Conservation (phyloP, 2,329 filamentous ascomycete genomes). For the Fusarium nygamai region DNA sequence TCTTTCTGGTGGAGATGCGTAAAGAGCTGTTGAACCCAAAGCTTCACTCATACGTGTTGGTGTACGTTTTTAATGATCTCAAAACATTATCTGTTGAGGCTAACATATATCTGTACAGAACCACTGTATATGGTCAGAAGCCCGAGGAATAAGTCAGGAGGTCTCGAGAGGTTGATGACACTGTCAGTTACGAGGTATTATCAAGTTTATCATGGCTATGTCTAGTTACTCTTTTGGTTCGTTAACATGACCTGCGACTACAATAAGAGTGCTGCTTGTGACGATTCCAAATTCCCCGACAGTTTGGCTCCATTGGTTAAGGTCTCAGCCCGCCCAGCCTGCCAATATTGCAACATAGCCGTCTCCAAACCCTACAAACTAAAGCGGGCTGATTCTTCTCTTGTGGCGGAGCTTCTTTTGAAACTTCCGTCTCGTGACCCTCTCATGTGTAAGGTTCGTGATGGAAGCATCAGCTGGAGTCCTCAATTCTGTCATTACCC, state of each 20-base stretch:
- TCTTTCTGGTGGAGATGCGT: slow-evolving; percentile 6
- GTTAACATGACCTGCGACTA: no score
- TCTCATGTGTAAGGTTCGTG: neutral
- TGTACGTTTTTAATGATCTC: neutral
- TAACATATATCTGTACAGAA: neutral
- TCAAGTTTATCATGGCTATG: no score
- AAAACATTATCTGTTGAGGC: rapidly evolving
- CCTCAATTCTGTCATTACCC: neutral
- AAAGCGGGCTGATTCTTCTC: neutral
- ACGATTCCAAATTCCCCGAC: rapidly evolving
- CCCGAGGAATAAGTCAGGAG: neutral
- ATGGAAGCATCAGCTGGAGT: neutral
- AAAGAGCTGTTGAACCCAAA: slow-evolving; percentile 10
- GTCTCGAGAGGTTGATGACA: neutral
- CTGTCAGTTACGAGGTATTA: rapidly evolving
- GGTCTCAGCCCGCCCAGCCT: no score
- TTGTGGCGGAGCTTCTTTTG: neutral
- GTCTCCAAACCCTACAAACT: rapidly evolving
- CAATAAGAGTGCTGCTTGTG: rapidly evolving
- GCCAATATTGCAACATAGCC: neutral
- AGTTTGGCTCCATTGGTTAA: rapidly evolving
- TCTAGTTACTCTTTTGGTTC: neutral
- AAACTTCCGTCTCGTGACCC: rapidly evolving
- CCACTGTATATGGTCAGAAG: slow-evolving; percentile 13
- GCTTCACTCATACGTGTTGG: slow-evolving; percentile 10